Conservation (phyloP, 2,329 filamentous ascomycete species). For the Fusarium kyushuense region DNA sequence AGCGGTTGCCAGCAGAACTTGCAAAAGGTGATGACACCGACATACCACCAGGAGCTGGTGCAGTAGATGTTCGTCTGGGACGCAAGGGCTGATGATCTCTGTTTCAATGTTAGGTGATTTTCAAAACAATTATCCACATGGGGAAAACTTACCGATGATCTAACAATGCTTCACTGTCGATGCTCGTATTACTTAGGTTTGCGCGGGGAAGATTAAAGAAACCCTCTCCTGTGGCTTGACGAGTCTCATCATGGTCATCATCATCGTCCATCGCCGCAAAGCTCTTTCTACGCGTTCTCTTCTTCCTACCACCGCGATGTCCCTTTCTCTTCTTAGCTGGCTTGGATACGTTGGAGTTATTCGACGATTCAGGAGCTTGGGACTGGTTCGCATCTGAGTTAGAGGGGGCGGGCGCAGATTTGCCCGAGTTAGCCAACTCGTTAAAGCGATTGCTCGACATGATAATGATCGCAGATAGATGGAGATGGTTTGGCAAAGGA, state of each 20-base stretch:
- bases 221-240: constrained; percentile 53
- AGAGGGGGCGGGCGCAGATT: constrained; percentile 11
- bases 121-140: neutral
- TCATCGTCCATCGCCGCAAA: constrained; percentile 77
- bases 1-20: constrained; percentile 50
- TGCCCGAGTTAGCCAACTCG: constrained; percentile 41
- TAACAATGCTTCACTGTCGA: constrained; percentile 88
- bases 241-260: constrained; percentile 60
- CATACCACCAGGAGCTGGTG: constrained; percentile 50
- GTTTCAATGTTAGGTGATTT: neutral
- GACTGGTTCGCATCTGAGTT: constrained; percentile 25
- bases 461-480: constrained; percentile 18
- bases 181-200: constrained; percentile 83
- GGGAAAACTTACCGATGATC: constrained; percentile 77
- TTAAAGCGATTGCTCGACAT: constrained; percentile 53
- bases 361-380: constrained; percentile 32
- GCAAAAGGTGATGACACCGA: constrained; percentile 53
- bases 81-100: constrained; percentile 73
- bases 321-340: constrained; percentile 73
- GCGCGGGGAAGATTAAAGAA: constrained; percentile 64
- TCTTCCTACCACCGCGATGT: constrained; percentile 83
- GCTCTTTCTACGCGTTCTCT: constrained; percentile 80
- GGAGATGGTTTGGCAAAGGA: constrained; percentile 10
- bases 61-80: constrained; percentile 70
- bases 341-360: constrained; percentile 38